Percentiles rank a stretch among this genome's conserved stretches.
Evolutionary conservation across 2,329 filamentous ascomycete species (phyloP).

Genomic region (Penicillium italicum): DNA sequence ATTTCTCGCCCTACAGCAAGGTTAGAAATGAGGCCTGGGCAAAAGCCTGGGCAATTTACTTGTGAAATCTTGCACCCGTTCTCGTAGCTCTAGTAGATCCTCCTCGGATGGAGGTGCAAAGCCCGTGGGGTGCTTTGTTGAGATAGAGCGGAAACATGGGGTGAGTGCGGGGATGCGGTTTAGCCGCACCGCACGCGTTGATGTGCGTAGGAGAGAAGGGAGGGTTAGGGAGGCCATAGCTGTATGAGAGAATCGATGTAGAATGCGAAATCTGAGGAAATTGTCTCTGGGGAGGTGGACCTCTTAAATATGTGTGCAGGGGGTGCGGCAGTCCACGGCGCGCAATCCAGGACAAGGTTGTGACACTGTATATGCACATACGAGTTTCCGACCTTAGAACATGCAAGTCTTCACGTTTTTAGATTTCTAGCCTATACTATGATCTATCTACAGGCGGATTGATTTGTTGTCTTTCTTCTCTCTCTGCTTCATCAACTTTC

Average conservation of each 20-base stretch:
- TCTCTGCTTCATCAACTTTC: not conserved
- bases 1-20: conserved; percentile 67
- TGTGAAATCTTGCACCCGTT: conserved; percentile 83
- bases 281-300: not conserved
- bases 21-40: not conserved
- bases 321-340: conserved; percentile 23
- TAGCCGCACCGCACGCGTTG: conserved; percentile 30
- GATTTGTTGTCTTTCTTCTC: not conserved
- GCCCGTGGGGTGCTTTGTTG: conserved; percentile 64
- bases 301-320: conserved; percentile 4
- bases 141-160: conserved; percentile 46
- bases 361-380: not conserved
- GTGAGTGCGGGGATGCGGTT: conserved; percentile 31
- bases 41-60: conserved; percentile 34
- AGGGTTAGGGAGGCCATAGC: conserved; percentile 34
- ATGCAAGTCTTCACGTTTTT: not conserved
- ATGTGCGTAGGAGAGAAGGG: conserved; percentile 34
- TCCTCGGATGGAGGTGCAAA: conserved; percentile 64
- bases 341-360: not conserved
- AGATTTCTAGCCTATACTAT: not conserved
- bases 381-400: not conserved
- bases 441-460: not conserved
- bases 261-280: not conserved
- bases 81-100: conserved; percentile 76
- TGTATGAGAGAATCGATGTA: not conserved